Percentiles rank a stretch among this genome's conserved stretches.
Conservation (phyloP, 768 basidiomycete genomes). For the Lactarius sanguifluus region DNA sequence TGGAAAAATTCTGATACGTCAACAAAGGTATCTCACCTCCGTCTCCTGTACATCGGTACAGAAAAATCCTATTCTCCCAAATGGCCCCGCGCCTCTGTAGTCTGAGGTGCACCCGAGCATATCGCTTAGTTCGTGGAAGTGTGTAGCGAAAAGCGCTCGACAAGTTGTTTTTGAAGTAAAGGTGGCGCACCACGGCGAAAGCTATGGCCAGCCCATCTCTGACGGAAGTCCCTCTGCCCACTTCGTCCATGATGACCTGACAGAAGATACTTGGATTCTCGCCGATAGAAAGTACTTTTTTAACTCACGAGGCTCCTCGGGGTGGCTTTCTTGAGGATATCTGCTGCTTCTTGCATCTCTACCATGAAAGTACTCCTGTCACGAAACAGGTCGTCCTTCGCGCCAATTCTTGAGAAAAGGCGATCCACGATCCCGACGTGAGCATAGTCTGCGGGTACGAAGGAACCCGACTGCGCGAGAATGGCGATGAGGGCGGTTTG, state of each 20-base stretch:
- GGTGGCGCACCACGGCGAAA: constrained; percentile 84
- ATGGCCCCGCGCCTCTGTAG: constrained; percentile 46
- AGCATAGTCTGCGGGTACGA: constrained; percentile 86
- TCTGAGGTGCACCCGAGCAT: constrained; percentile 66
- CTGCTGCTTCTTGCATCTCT: constrained; percentile 94
- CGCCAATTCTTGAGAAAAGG: constrained; percentile 92
- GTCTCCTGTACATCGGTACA: constrained; percentile 86
- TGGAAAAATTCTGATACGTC: not conserved
- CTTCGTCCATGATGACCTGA: constrained; percentile 99
- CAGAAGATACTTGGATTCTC: not conserved
- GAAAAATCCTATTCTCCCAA: constrained; percentile 73
- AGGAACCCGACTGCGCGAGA: constrained; percentile 90
- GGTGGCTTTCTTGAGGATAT: constrained; percentile 85
- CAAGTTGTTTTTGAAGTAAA: constrained; percentile 71
- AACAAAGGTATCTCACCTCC: constrained; percentile 47
- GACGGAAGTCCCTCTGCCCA: constrained; percentile 94
- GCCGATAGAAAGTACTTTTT: not conserved
- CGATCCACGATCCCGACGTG: constrained; percentile 84
- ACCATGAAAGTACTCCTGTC: constrained; percentile 98
- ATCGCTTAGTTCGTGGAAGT: constrained; percentile 91
- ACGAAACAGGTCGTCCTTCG: constrained; percentile 90
- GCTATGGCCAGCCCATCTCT: constrained; percentile 93
- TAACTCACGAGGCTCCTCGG: constrained; percentile 70
- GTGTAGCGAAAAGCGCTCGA: constrained; percentile 95
- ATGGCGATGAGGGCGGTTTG: constrained; percentile 89